Conservation (phyloP, 139 green algal species). For the Auxenochlorella pyrenoidosa region DNA sequence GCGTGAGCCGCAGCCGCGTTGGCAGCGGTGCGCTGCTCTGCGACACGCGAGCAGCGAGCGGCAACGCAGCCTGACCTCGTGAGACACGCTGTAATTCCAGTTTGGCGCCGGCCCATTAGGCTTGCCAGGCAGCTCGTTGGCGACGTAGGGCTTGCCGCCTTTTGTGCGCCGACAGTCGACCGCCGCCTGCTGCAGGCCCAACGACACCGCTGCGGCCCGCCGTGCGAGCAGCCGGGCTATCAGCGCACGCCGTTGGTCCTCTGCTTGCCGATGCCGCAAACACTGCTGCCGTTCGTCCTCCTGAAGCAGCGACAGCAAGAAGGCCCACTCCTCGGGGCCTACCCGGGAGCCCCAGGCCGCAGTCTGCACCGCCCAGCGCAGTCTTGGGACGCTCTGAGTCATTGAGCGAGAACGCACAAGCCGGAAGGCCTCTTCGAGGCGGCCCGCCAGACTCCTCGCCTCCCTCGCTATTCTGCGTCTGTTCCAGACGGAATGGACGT, state of each 20-base stretch:
- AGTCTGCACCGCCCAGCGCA: slow-evolving; percentile 57
- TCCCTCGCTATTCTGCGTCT: too few relatives aligned
- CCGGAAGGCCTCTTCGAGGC: too few relatives aligned
- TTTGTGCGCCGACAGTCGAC: slow-evolving; percentile 64
- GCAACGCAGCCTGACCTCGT: slow-evolving; percentile 65
- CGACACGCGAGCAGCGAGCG: too few relatives aligned
- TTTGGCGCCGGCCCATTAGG: slow-evolving; percentile 57
- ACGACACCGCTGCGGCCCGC: background rate
- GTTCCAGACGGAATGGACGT: too few relatives aligned
- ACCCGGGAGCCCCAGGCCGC: slow-evolving; percentile 40
- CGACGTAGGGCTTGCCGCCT: slow-evolving; percentile 75
- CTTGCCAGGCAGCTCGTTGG: slow-evolving; percentile 1
- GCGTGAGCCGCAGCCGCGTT: too few relatives aligned
- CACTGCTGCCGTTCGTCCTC: slow-evolving; percentile 19
- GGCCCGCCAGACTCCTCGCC: too few relatives aligned
- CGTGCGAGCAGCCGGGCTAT: slow-evolving; percentile 65
- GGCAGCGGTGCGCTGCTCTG: too few relatives aligned
- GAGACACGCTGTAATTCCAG: slow-evolving; percentile 92
- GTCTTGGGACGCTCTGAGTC: background rate
- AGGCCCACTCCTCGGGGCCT: slow-evolving; percentile 33
- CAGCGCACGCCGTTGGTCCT: slow-evolving; percentile 65
- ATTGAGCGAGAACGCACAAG: background rate
- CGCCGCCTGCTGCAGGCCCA: slow-evolving; percentile 48
- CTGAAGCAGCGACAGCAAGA: slow-evolving; percentile 50
- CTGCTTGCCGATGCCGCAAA: slow-evolving; percentile 29